Evolutionary conservation across 805 yeast genomes (phyloP).

Genomic region (Myxozyma melibiosi): DNA sequence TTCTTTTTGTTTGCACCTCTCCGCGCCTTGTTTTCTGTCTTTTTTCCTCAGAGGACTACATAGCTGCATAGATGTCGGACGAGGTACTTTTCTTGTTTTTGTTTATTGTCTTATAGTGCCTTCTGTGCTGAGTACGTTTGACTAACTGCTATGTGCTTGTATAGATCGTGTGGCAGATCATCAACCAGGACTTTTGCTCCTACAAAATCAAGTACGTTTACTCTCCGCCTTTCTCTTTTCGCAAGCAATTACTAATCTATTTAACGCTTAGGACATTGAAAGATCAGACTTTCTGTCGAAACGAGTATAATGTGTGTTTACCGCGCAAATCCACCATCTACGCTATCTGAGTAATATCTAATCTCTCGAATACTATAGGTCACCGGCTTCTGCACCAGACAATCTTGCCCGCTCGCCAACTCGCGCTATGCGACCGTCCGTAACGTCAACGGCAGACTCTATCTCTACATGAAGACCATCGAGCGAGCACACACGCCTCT

Average conservation of each 20-base stretch:
- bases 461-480: constrained; percentile 92
- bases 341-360: background rate
- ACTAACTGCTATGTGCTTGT: too few relatives aligned
- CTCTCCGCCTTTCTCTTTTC: background rate
- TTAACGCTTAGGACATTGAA: constrained; percentile 57
- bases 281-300: constrained; percentile 90
- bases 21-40: background rate
- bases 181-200: constrained; percentile 93
- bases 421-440: constrained; percentile 88
- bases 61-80: constrained; percentile 28
- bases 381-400: constrained; percentile 88
- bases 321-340: too few relatives aligned
- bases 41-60: background rate
- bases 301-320: constrained; percentile 76
- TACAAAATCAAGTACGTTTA: constrained; percentile 66
- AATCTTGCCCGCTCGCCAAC: constrained; percentile 95
- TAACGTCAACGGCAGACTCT: constrained; percentile 74
- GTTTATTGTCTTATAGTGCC: too few relatives aligned
- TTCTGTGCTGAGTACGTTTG: too few relatives aligned
- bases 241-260: background rate
- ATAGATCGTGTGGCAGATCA: constrained; percentile 93
- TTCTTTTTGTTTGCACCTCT: background rate
- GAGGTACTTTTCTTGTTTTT: constrained; percentile 18
- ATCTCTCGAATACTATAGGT: constrained; percentile 39
- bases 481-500: constrained; percentile 97